Base-by-base conservation (phyloP, 169 alveolate species). In the Amoebophrya sp. region DNA sequence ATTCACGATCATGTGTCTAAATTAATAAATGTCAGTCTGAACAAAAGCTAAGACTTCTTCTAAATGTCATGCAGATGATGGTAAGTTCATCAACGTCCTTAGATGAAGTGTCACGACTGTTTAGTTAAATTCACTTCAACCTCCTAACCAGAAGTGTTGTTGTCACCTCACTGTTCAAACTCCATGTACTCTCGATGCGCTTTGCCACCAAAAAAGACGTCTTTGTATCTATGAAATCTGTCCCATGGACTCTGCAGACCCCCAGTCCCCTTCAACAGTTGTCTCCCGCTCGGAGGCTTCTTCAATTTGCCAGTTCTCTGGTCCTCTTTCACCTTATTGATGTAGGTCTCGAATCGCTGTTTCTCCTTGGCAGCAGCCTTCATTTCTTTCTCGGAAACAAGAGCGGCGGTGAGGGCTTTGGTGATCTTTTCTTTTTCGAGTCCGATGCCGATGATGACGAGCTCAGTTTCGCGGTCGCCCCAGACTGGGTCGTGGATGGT, bases 401-500 rank as follows among this genome's bases (percentile, higher is more conserved):
- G n/a, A n/a, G n/a, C n/a, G n/a, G n/a, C n/a, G n/a, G n/a, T n/a
- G n/a, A 89, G 91, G 18, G 65, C 91, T 24, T 89, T 41, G 29
- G n/a, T 40, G 53, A 89, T 89, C 26, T 39, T 41, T 26, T n/a
- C 40, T 78, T 89, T 89, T 39, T 89, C 91, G 36, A 89, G 41
- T n/a, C 41, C n/a, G 78, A 89, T 78, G 78, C 91, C 91, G 53
- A 89, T 89, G 78, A 89, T 39, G 41, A 89, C 78, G 41, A 89
- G 18, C 53, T 89, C 91, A 24, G 65, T 89, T 41, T 40, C 91
- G 23, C 91, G 91, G 36, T 89, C 91, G n/a, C 91, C 91, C 90
- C n/a, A n/a, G 23, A 53, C 10, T 23, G 76, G n/a, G n/a, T n/a
- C n/a, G n/a, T n/a, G n/a, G n/a, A n/a, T n/a, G n/a, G n/a, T n/a